These are phyloP conservation scores for Stygiomarasmius scandens DNA, from an alignment of 1,284 basidiomycete genomes.

Conservation along the genomic window DNA sequence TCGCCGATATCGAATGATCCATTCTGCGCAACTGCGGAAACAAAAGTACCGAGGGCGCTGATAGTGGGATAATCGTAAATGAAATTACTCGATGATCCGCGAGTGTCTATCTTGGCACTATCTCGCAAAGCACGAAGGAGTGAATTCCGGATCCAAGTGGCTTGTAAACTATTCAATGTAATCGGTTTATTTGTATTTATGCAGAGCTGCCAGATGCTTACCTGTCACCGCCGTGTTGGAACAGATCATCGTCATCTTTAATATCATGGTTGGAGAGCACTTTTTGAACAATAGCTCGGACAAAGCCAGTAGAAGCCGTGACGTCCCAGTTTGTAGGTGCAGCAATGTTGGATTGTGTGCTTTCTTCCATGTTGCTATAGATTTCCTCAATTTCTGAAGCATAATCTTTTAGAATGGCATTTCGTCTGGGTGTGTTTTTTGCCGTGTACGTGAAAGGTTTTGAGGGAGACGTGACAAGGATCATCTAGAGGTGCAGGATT, in stretches of 20 bases:
- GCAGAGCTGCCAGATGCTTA: conserved; percentile 16
- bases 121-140: no score
- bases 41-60: conserved; percentile 21
- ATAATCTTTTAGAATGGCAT: no score
- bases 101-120: no score
- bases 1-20: neutral
- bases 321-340: no score
- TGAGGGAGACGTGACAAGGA: conserved; percentile 29
- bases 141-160: conserved; percentile 45
- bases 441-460: no score
- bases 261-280: conserved; percentile 28
- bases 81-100: no score
- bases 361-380: no score
- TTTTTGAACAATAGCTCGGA: conserved; percentile 26
- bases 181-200: neutral
- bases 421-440: no score
- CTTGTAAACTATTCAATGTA: conserved; percentile 39
- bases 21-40: conserved; percentile 2
- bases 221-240: conserved; percentile 48
- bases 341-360: no score
- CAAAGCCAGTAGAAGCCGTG: no score
- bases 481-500: conserved; percentile 23
- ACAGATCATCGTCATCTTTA: conserved; percentile 41
- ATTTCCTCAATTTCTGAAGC: no score
- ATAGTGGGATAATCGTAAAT: no score